A percentile compares a stretch with the other conserved stretches of the same genome.
Conservation (phyloP, 2,329 filamentous ascomycete genomes). For the Trichocomaceae sp. region DNA sequence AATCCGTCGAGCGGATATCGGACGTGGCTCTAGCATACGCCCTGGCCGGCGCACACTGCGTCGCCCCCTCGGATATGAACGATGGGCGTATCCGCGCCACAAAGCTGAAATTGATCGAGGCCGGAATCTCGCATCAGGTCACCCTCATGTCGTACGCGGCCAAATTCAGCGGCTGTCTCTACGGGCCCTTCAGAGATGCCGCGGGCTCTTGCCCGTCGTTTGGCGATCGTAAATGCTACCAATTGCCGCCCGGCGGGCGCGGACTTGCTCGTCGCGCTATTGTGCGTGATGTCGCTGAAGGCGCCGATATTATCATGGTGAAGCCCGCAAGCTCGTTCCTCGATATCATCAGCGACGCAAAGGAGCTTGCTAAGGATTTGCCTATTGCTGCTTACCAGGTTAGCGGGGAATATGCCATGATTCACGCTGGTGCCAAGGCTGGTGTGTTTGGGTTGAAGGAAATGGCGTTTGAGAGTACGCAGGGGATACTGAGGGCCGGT, state of each 20-base stretch:
- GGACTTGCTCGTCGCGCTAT: slow-evolving; percentile 90
- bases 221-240: slow-evolving; percentile 93
- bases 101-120: slow-evolving; percentile 94
- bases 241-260: slow-evolving; percentile 85
- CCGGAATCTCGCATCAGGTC: slow-evolving; percentile 83
- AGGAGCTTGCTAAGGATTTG: slow-evolving; percentile 84
- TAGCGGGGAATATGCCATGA: slow-evolving; percentile 95
- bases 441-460: slow-evolving; percentile 92
- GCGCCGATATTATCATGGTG: slow-evolving; percentile 98
- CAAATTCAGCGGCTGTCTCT: slow-evolving; percentile 94
- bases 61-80: slow-evolving; percentile 98
- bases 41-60: slow-evolving; percentile 90
- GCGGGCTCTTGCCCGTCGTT: slow-evolving; percentile 87
- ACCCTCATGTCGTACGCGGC: slow-evolving; percentile 97
- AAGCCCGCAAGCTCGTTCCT: slow-evolving; percentile 95
- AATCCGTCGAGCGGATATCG: slow-evolving; percentile 89
- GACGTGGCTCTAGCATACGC: slow-evolving; percentile 98
- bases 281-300: slow-evolving; percentile 79
- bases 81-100: slow-evolving; percentile 95
- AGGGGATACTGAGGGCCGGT: slow-evolving; percentile 86
- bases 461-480: slow-evolving; percentile 91
- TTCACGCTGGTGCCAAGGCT: slow-evolving; percentile 89
- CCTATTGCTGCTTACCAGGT: slow-evolving; percentile 96
- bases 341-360: slow-evolving; percentile 96
- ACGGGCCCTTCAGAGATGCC: slow-evolving; percentile 94